Evolutionary conservation across 2,329 filamentous ascomycete species (phyloP), one percentile per base, ranked within the genome.

Genomic region (Anthostomella pinea): DNA sequence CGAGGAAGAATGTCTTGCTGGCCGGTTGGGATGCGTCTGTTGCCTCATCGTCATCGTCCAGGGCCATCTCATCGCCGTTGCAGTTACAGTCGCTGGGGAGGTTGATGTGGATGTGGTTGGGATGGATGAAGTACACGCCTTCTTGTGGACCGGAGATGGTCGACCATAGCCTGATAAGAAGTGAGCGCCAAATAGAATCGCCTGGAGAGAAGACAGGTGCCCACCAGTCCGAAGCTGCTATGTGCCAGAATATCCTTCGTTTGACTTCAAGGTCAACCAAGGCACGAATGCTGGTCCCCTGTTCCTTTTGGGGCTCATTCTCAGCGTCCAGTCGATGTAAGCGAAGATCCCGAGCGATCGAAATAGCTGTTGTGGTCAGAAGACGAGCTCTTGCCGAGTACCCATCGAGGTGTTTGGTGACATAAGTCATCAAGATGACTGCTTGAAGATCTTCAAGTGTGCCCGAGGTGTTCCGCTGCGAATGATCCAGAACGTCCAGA

Each of bases 81-180:
- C n/a, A n/a, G n/a, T 51, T 37, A 28, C 30, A 33, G 16, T 47
- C 39, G 16, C 34, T 47, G 2, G 48, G 46, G 9, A 47, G 30
- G 7, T 19, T 39, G 18, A 49, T 37, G 8, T 42, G 30, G 3
- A 51, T 35, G 21, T 49, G 48, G 25, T 43, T 43, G 5, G 39
- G 41, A 23, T 51, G 38, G n/a, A 51, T 49, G 24, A 41, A 43
- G 21, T 51, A 51, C 35, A 42, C 47, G 16, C 48, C 48, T 36
- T 45, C 43, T 29, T 47, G 46, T 6, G 46, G 48, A 2, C 46
- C 48, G 8, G 40, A 52, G 39, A 35, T 53, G 16, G 41, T 52
- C 31, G 44, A 52, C 24, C 38, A 45, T 29, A 43, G 35, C 46
- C 48, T 51, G 24, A 6, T 7, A n/a, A 24, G 8, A 23, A 16